Evolutionary conservation across 108 stramenopile genomes (phyloP).

Genomic region (Schizochytrium sp.): DNA sequence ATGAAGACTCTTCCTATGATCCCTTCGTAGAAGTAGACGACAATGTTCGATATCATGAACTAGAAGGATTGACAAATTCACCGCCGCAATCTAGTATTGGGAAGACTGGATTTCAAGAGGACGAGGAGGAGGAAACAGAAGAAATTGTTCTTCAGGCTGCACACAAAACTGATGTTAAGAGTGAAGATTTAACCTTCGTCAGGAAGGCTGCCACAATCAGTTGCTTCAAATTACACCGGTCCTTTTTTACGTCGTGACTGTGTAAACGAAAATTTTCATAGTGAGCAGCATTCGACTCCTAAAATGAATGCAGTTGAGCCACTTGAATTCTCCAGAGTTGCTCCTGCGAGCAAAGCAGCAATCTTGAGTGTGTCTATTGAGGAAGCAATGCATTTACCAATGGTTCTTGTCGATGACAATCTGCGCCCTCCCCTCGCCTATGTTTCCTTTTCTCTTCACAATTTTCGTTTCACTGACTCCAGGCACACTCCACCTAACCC

Average conservation of each 20-base stretch:
- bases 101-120: neutral
- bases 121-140: neutral
- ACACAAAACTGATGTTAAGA: too few relatives aligned
- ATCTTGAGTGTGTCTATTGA: conserved; percentile 14
- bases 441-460: neutral
- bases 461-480: neutral
- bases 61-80: too few relatives aligned
- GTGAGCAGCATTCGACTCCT: neutral
- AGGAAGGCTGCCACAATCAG: too few relatives aligned
- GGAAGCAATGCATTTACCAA: conserved; percentile 54
- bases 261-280: neutral
- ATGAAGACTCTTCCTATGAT: too few relatives aligned
- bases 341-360: neutral
- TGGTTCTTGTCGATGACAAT: neutral
- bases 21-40: too few relatives aligned
- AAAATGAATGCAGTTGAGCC: neutral
- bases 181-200: too few relatives aligned
- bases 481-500: neutral
- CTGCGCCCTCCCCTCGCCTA: conserved; percentile 20
- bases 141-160: conserved; percentile 19
- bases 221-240: neutral
- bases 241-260: neutral
- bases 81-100: too few relatives aligned
- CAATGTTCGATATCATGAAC: too few relatives aligned
- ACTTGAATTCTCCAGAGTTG: neutral